These are phyloP conservation scores for Croton setiger DNA, from an alignment of 441 rosid species.

Conservation along the genomic window DNA sequence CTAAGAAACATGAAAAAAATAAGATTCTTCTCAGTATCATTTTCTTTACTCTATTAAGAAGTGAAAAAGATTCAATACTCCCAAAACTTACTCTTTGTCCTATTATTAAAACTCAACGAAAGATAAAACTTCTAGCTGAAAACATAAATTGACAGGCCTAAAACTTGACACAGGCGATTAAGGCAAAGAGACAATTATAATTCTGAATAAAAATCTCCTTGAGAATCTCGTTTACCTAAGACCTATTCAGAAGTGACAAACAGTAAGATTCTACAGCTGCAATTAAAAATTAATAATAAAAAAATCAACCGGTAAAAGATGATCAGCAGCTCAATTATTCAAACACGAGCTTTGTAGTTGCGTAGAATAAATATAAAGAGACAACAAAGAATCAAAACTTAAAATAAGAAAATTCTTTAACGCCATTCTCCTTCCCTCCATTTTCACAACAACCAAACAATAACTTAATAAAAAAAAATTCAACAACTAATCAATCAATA, in stretches of 20 bases:
- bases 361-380: neutral
- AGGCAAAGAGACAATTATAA: neutral
- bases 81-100: slow-evolving; percentile 12
- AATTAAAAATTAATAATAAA: neutral
- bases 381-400: neutral
- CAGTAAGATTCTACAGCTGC: neutral
- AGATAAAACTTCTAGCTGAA: slow-evolving; percentile 5
- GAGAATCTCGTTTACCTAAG: neutral
- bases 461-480: neutral
- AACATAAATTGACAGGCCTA: neutral
- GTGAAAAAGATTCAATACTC: slow-evolving; percentile 3
- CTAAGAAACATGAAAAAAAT: neutral
- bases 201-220: neutral
- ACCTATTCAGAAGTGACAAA: neutral
- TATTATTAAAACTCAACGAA: neutral
- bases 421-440: slow-evolving; percentile 13
- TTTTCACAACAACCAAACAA: neutral
- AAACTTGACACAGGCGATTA: neutral
- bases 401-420: slow-evolving; percentile 1
- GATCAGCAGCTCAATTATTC: neutral
- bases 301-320: neutral
- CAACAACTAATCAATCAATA: neutral
- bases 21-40: neutral
- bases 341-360: neutral
- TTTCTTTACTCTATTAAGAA: slow-evolving; percentile 1